phyloP scores from a whole-genome alignment of 331 rosid genomes.

The Acacia pycnantha region DNA sequence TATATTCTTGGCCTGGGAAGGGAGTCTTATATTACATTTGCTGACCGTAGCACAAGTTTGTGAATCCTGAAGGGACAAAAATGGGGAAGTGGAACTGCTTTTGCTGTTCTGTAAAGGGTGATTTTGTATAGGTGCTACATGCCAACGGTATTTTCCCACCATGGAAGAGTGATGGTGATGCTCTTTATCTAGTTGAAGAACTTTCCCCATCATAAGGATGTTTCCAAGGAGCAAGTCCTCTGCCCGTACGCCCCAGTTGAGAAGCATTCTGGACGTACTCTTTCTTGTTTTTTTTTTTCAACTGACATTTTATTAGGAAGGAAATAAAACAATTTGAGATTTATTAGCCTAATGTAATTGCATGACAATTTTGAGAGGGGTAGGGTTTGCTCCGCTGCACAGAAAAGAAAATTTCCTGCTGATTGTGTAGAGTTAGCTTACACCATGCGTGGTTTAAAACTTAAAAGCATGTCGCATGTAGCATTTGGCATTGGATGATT shows the following conservation, averaged over 20 bases:
- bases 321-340: background rate
- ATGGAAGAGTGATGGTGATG: background rate
- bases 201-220: background rate
- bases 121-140: background rate
- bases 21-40: background rate
- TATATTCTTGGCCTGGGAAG: background rate
- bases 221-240: background rate
- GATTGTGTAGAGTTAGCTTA: background rate
- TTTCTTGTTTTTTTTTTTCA: background rate
- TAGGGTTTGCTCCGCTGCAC: background rate
- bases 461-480: background rate
- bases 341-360: background rate
- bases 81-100: conserved; percentile 3
- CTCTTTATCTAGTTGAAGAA: background rate
- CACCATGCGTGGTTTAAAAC: background rate
- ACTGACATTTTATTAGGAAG: background rate
- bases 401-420: background rate
- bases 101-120: conserved; percentile 27
- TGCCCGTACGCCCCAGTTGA: background rate
- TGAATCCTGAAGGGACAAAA: conserved; percentile 8
- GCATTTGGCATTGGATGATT: background rate
- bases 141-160: background rate
- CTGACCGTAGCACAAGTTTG: conserved; percentile 33
- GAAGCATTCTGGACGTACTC: background rate
- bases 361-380: background rate